Evolutionary conservation across 2,329 filamentous ascomycete species (phyloP).

Genomic region (Aspergillus neotritici): DNA sequence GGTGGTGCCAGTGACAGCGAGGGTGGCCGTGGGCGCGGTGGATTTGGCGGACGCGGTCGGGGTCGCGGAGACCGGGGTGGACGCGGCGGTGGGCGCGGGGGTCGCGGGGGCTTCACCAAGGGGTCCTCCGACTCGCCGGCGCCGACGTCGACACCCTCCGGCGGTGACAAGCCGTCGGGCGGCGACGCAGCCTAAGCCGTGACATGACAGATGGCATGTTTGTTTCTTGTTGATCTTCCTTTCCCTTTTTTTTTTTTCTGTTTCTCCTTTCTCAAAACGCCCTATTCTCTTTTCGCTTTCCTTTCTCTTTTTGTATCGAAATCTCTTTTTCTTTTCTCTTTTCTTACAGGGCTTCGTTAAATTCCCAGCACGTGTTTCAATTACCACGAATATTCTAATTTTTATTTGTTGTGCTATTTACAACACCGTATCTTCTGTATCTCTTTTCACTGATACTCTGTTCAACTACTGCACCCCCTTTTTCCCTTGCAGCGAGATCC

Average conservation of each 20-base stretch:
- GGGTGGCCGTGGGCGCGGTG: constrained; percentile 49
- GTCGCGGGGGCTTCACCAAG: constrained; percentile 57
- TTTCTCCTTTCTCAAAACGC: constrained; percentile 7
- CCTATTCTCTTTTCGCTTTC: constrained; percentile 4
- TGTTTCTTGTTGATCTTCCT: constrained; percentile 9
- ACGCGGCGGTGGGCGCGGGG: constrained; percentile 51
- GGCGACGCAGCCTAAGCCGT: constrained; percentile 25
- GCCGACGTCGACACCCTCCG: constrained; percentile 23
- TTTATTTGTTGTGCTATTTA: constrained; percentile 22
- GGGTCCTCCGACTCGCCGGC: constrained; percentile 40
- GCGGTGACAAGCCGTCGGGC: constrained; percentile 31
- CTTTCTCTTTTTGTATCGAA: constrained; percentile 1
- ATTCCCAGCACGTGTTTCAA: constrained; percentile 13
- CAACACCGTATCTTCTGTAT: constrained; percentile 11
- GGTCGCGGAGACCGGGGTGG: constrained; percentile 50
- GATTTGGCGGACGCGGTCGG: constrained; percentile 43
- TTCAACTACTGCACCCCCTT: constrained; percentile 5
- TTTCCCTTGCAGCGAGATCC: constrained; percentile 14
- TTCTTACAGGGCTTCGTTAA: background rate
- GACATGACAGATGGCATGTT: constrained; percentile 10
- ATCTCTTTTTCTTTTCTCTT: constrained; percentile 6
- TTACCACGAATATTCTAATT: constrained; percentile 23
- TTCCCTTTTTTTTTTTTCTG: constrained; percentile 12
- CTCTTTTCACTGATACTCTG: constrained; percentile 1
- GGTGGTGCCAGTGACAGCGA: constrained; percentile 75